A percentile compares a stretch with the other conserved stretches of the same genome.
These are phyloP conservation scores for Tympanopsis confertula DNA, from an alignment of 2,329 filamentous ascomycete species.

Conservation along the genomic window DNA sequence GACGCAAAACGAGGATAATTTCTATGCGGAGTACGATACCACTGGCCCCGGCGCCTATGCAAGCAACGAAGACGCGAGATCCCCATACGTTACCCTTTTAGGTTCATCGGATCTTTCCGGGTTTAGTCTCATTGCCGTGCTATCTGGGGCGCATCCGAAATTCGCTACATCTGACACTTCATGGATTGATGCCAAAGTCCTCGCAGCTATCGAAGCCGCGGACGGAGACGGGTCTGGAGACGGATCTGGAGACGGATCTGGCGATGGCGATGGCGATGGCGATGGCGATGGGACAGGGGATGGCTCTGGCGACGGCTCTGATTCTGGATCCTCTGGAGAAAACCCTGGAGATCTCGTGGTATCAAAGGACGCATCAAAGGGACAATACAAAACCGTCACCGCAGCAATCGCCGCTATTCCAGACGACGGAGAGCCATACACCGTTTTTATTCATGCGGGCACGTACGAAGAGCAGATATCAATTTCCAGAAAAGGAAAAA, in stretches of 20 bases:
- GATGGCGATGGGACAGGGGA: too few relatives aligned
- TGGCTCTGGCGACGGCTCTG: too few relatives aligned
- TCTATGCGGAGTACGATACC: conserved; percentile 28
- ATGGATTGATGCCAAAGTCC: conserved; percentile 23
- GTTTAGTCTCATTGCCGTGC: conserved; percentile 20
- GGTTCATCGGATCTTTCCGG: conserved; percentile 16
- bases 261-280: too few relatives aligned
- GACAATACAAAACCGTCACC: too few relatives aligned
- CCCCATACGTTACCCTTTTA: conserved; percentile 18
- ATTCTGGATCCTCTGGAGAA: too few relatives aligned
- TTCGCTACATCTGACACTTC: conserved; percentile 17
- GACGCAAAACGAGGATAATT: conserved; percentile 17
- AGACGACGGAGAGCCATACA: background rate
- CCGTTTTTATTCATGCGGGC: background rate
- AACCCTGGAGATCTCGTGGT: too few relatives aligned
- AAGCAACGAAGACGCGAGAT: conserved; percentile 18
- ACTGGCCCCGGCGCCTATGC: conserved; percentile 26
- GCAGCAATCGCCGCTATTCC: too few relatives aligned
- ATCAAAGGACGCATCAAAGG: too few relatives aligned
- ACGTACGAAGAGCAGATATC: background rate
- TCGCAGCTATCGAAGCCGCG: conserved; percentile 17
- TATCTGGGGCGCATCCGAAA: conserved; percentile 16
- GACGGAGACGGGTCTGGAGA: conserved; percentile 12
- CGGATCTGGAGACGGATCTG: conserved; percentile 5
- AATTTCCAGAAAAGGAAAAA: too few relatives aligned